Conservation (phyloP, 2,329 filamentous ascomycete species). For the Cladosporium sp. region DNA sequence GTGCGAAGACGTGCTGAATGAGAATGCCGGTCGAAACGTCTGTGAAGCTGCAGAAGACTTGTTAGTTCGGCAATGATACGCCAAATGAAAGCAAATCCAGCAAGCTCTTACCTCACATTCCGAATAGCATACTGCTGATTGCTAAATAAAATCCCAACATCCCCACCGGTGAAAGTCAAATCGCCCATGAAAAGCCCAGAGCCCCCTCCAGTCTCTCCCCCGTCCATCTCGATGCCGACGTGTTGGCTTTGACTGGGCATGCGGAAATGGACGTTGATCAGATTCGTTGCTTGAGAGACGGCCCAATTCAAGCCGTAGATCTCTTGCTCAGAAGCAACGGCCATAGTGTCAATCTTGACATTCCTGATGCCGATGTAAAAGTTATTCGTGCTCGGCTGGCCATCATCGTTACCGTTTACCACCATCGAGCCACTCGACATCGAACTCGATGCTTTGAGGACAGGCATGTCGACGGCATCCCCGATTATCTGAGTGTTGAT, state of each 20-base stretch:
- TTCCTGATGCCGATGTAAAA: conserved; percentile 65
- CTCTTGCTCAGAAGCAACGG: conserved; percentile 27
- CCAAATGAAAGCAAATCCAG: too few relatives aligned
- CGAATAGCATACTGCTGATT: conserved; percentile 54
- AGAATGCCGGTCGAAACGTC: conserved; percentile 21
- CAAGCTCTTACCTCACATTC: too few relatives aligned
- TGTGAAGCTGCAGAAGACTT: conserved; percentile 21
- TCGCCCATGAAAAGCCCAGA: conserved; percentile 46
- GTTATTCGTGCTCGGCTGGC: conserved; percentile 53
- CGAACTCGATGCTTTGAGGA: too few relatives aligned
- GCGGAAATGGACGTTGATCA: conserved; percentile 44
- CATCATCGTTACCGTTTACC: too few relatives aligned
- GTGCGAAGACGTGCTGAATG: conserved; percentile 21
- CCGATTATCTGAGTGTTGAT: conserved; percentile 62
- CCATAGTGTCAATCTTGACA: conserved; percentile 57
- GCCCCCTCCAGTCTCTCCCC: too few relatives aligned
- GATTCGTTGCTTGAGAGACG: conserved; percentile 42
- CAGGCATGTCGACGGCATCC: conserved; percentile 54
- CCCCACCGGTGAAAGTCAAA: conserved; percentile 41
- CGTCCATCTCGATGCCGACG: conserved; percentile 42
- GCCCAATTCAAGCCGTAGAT: conserved; percentile 46
- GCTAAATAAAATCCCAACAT: conserved; percentile 37
- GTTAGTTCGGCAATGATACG: too few relatives aligned
- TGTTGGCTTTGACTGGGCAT: conserved; percentile 45
- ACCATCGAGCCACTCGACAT: conserved; percentile 2